These are phyloP conservation scores for Rosa persica DNA, from an alignment of 306 rosid genomes.

Conservation along the genomic window DNA sequence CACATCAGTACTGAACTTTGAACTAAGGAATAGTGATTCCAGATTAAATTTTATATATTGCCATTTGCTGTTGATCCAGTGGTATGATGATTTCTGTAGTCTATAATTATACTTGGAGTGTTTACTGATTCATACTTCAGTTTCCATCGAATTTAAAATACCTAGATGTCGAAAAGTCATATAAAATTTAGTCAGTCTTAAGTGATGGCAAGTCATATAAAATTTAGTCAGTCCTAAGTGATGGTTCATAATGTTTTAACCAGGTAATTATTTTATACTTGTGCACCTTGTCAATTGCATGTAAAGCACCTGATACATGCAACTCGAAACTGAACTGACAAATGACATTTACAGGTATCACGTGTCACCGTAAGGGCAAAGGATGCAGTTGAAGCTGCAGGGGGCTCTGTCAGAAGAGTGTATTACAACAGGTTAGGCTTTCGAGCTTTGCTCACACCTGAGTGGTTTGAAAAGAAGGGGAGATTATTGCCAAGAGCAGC, in stretches of 20 bases:
- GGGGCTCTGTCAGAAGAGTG: slow-evolving; percentile 87
- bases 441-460: slow-evolving; percentile 73
- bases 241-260: neutral
- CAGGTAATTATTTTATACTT: neutral
- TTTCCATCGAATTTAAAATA: neutral
- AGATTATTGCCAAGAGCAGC: slow-evolving; percentile 91
- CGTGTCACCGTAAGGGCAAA: slow-evolving; percentile 92
- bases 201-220: neutral
- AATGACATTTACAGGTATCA: slow-evolving; percentile 58
- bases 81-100: neutral
- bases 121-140: neutral
- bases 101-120: neutral
- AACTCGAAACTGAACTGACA: slow-evolving; percentile 18
- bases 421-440: slow-evolving; percentile 85
- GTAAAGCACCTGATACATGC: neutral
- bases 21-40: neutral
- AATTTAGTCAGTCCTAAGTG: neutral
- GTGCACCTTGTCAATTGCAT: neutral
- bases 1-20: neutral
- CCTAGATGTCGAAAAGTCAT: neutral
- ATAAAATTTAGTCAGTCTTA: neutral
- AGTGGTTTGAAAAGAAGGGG: slow-evolving; percentile 98
- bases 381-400: slow-evolving; percentile 88
- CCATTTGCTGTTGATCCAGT: neutral
- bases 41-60: neutral